Base-by-base conservation (phyloP, 2,329 filamentous ascomycete species). In the Botrytis hyacinthi region DNA sequence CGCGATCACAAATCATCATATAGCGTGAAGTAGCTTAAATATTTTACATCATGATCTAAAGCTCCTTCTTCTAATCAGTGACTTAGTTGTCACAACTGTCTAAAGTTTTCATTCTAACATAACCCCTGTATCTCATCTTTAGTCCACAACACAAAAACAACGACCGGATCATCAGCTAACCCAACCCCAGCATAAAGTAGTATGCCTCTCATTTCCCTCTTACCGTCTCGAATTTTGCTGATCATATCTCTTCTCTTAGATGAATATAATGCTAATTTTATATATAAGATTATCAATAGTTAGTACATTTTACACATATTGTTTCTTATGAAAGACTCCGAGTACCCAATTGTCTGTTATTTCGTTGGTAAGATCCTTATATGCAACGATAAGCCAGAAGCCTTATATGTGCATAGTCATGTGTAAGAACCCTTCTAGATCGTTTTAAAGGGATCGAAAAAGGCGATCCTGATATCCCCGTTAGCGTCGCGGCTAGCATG, bases 291-390 rank as follows among this genome's bases (percentile, higher is more conserved):
- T 35, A 59, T 69, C 37, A 69, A 69, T n/a, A 12, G 9, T 10
- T n/a, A 69, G 26, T 35, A 42, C 48, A 69, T 69, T 32, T 26
- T 57, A 10, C 66, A 69, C 35, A n/a, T 32, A 26, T 59, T 18
- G 2, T 59, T 69, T 37, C 66, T 57, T 26, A 57, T 35, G n/a
- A 42, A 59, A 26, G 48, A 59, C 35, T 22, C 67, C 26, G 66
- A 59, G 14, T 70, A 70, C 22, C 67, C 67, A 70, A 29, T 18
- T 18, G 37, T 69, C 12, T 60, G 67, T 35, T 70, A 44, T 70
- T 51, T 60, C 5, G 20, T 60, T 12, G 48, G 67, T n/a, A 59
- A 59, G 22, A 32, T 70, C 8, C 20, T 70, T 10, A 60, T 26
- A 44, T 70, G 57, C 29, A 60, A 18, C 5, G 18, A 26, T 16